Percentiles rank a stretch among this genome's conserved stretches.
Evolutionary conservation across 805 yeast genomes (phyloP).

Genomic region (Debaryomyces tyrocola): DNA sequence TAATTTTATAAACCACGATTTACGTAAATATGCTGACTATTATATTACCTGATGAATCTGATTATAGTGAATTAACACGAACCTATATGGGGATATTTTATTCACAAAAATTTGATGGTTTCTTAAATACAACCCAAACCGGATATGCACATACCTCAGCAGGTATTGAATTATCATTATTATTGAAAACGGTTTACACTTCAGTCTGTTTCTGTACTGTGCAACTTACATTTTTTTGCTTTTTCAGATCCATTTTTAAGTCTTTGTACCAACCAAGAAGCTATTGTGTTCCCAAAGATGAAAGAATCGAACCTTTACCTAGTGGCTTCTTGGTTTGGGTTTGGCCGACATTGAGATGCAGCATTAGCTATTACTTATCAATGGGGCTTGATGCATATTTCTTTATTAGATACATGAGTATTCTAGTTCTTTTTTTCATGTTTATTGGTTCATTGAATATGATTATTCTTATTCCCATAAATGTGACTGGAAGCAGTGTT

Average conservation of each 20-base stretch:
- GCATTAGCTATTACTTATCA: slow-evolving; percentile 44
- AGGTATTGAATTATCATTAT: slow-evolving; percentile 57
- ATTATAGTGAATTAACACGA: slow-evolving; percentile 26
- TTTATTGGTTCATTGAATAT: slow-evolving; percentile 55
- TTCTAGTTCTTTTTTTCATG: slow-evolving; percentile 51
- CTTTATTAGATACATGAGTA: slow-evolving; percentile 59
- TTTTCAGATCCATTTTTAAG: slow-evolving; percentile 31
- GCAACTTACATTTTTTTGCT: slow-evolving; percentile 48
- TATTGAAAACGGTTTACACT: slow-evolving; percentile 54
- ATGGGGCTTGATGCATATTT: slow-evolving; percentile 77
- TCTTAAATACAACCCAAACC: slow-evolving; percentile 53
- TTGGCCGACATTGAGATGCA: slow-evolving; percentile 36
- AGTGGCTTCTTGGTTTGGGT: slow-evolving; percentile 60
- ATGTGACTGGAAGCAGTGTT: slow-evolving; percentile 41
- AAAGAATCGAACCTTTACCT: slow-evolving; percentile 37
- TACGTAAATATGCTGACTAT: slow-evolving; percentile 18
- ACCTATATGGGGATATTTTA: slow-evolving; percentile 30
- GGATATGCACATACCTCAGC: slow-evolving; percentile 59
- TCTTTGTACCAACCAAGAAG: slow-evolving; percentile 57
- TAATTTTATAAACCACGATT: neutral
- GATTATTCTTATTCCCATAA: slow-evolving; percentile 65
- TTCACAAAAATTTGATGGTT: slow-evolving; percentile 30
- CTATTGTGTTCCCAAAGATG: slow-evolving; percentile 40
- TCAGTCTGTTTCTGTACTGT: slow-evolving; percentile 53
- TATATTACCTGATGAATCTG: slow-evolving; percentile 12